Evolutionary conservation across 2,329 filamentous ascomycete genomes (phyloP).

Genomic region (Talaromyces piceae): DNA sequence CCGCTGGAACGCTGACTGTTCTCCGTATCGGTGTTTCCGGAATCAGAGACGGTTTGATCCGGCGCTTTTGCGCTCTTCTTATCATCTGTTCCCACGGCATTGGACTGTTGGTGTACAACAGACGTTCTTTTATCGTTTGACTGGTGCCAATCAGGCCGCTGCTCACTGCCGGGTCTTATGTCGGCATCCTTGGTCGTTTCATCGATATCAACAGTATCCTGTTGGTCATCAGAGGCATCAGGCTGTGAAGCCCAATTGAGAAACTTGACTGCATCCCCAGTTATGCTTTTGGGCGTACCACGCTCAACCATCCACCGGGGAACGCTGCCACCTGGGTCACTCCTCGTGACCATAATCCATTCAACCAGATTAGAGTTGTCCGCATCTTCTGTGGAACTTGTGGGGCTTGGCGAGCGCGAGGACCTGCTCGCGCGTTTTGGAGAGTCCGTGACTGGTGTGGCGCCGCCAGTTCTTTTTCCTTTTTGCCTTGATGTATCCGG

Average conservation of each 20-base stretch:
- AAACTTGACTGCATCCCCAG: constrained; percentile 72
- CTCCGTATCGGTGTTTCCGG: constrained; percentile 3
- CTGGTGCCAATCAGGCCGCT: background rate
- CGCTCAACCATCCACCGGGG: constrained; percentile 88
- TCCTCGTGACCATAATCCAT: constrained; percentile 89
- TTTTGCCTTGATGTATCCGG: background rate
- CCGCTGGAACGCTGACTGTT: constrained; percentile 17
- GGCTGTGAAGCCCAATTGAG: constrained; percentile 64
- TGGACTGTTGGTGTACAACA: constrained; percentile 3
- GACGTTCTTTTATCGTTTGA: constrained; percentile 2
- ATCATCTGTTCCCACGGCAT: background rate
- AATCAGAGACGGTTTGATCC: constrained; percentile 1
- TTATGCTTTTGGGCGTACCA: constrained; percentile 73
- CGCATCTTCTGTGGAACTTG: background rate
- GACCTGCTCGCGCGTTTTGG: background rate
- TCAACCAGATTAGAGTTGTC: constrained; percentile 59
- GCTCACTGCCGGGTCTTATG: background rate
- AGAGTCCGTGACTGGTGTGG: background rate
- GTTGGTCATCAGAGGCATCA: constrained; percentile 14
- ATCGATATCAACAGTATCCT: constrained; percentile 2
- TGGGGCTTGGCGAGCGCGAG: background rate
- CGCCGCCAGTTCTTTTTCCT: background rate
- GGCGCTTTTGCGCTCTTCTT: constrained; percentile 2
- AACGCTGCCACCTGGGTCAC: constrained; percentile 80
- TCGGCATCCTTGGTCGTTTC: constrained; percentile 6